Evolutionary conservation across 2,329 filamentous ascomycete species (phyloP), one percentile per base, ranked within the genome.

Genomic region (Talaromyces rugulosus): DNA sequence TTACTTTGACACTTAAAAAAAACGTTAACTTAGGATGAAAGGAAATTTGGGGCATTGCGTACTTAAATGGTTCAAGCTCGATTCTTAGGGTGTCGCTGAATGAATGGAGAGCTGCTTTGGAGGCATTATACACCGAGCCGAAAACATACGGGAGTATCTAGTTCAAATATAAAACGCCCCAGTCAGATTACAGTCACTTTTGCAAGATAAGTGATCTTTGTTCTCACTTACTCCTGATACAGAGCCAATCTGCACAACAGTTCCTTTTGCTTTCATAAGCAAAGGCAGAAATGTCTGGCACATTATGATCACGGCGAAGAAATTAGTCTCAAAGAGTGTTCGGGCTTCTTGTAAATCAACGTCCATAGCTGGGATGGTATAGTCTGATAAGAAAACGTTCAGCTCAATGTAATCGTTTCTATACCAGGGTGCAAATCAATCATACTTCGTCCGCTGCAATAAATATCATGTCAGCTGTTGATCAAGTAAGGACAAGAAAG

Each of bases 41-140:
- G 1, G 44, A 50, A 23, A 47, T 47, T 9, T 5, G n/a, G 42
- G 42, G n/a, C n/a, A 23, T 47, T 47, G n/a, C n/a, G 23, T 23
- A 47, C 42, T 75, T 75, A 52, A 77, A 76, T 1, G 83, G 84
- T 62, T 73, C 76, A 71, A 87, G 72, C 67, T 87, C 84, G 18
- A 87, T 80, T 12, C 85, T 79, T 54, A 87, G 70, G 0, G 83
- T 85, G 63, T 87, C 80, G 61, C 80, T 82, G 70, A 84, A 87
- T 0, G 80, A 76, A 68, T 87, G 84, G 40, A 87, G 68, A 0
- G 85, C 85, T 0, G 83, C 85, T 70, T 87, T 87, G 42, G 81
- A 82, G 7, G 84, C 83, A 66, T 84, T 85, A 75, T 88, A 87
- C 16, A 77, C 74, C 2, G 76, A 78, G 14, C 77, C 77, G 62